Percentiles rank a stretch among this genome's conserved stretches.
Conservation (phyloP, 2,329 filamentous ascomycete species). For the Exophiala aquamarina region DNA sequence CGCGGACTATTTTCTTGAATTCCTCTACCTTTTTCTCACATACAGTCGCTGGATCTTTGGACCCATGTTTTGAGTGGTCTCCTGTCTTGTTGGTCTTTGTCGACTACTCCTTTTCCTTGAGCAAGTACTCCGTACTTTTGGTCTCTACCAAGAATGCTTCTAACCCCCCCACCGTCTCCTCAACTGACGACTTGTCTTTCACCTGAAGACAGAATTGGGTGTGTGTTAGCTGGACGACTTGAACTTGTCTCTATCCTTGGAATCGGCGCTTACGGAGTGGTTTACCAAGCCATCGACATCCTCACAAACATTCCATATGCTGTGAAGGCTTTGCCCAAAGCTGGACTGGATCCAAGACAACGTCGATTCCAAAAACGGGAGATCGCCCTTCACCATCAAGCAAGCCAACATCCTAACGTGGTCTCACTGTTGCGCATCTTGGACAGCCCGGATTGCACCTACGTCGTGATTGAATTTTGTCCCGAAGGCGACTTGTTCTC, state of each 20-base stretch:
- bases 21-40: slow-evolving; percentile 20
- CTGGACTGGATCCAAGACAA: slow-evolving; percentile 84
- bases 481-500: slow-evolving; percentile 95
- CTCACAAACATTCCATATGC: slow-evolving; percentile 81
- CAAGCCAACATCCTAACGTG: slow-evolving; percentile 86
- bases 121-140: slow-evolving; percentile 31
- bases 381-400: slow-evolving; percentile 86
- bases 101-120: slow-evolving; percentile 26
- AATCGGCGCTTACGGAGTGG: slow-evolving; percentile 93
- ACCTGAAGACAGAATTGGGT: slow-evolving; percentile 84
- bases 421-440: slow-evolving; percentile 93
- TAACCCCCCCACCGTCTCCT: slow-evolving; percentile 47
- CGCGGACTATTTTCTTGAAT: slow-evolving; percentile 16
- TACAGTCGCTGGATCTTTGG: slow-evolving; percentile 23
- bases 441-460: slow-evolving; percentile 88
- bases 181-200: slow-evolving; percentile 53
- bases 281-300: slow-evolving; percentile 85
- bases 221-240: slow-evolving; percentile 76
- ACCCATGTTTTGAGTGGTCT: slow-evolving; percentile 30
- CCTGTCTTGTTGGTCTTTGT: slow-evolving; percentile 26
- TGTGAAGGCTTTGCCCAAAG: slow-evolving; percentile 95
- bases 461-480: slow-evolving; percentile 95
- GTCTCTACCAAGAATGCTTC: slow-evolving; percentile 47
- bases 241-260: slow-evolving; percentile 84
- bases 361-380: slow-evolving; percentile 88